Base-by-base conservation (phyloP, 1,284 basidiomycete genomes). In the Limonomyces culmigenus region DNA sequence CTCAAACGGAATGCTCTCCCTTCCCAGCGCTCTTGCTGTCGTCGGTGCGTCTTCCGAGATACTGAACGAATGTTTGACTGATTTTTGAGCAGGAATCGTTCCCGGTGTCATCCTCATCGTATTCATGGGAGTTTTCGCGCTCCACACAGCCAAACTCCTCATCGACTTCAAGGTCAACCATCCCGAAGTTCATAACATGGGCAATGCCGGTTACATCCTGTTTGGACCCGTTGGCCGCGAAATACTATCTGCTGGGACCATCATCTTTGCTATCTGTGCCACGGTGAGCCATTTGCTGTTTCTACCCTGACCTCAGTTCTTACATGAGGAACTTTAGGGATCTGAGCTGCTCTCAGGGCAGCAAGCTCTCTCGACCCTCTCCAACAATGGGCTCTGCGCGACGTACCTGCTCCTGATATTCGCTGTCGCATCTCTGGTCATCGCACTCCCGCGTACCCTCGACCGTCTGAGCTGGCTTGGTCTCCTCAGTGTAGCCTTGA, bases 151-250 rank as follows among this genome's bases (percentile, higher is more conserved):
- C 4, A 70, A 69, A 42, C 48, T 69, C 3, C 52, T 70, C 23
- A 59, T 70, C 35, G 62, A 68, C 47, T 72, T 73, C 58, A 72
- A 70, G 49, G 40, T 68, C 13, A 66, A 66, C 39, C 68, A 72
- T 43, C 67, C 64, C 3, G 55, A 58, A 18, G 67, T 70, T 3
- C 69, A 73, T 42, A 69, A 56, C 40, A 69, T 71, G 62, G 67
- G 67, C 27, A 69, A 72, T 42, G 66, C 68, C 13, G 69, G 68
- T 2, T 60, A 58, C 35, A 59, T 71, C 37, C 42, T 72, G 3
- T 66, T 65, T 38, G 69, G 67, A 13, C 61, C 59, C 8, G 39
- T 66, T 29, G 59, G 58, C n/a, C 49, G 67, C 35, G 67, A 69
- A 39, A 44, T 70, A 3, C 48, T 70, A 17, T 55, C 58, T 2